A percentile compares a stretch with the other conserved stretches of the same genome.
These are phyloP conservation scores for Stellera chamaejasme DNA, from an alignment of 345 rosid species.

Conservation along the genomic window DNA sequence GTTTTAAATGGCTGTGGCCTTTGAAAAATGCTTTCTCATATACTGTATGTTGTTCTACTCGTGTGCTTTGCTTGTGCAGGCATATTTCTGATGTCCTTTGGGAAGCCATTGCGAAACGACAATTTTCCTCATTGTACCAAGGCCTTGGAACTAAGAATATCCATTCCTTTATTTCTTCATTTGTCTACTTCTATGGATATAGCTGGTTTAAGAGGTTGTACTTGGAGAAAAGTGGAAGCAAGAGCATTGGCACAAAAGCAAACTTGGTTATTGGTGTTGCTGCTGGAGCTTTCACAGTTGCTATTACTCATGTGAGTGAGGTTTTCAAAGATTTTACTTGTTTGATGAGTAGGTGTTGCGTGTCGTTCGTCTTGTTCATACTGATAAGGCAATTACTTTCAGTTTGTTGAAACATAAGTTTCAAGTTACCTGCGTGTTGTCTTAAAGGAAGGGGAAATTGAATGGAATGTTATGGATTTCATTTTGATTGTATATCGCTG, in stretches of 20 bases:
- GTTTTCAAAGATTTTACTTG: background rate
- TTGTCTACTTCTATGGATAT: constrained; percentile 71
- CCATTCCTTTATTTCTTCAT: constrained; percentile 68
- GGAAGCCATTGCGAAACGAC: constrained; percentile 56
- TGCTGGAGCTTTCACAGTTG: constrained; percentile 84
- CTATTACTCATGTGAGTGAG: constrained; percentile 50
- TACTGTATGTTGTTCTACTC: background rate
- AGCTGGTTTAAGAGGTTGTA: constrained; percentile 84
- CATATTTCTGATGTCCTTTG: constrained; percentile 56
- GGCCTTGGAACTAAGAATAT: constrained; percentile 74
- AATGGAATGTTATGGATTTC: no score
- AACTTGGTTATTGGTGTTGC: constrained; percentile 81
- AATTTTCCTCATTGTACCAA: constrained; percentile 58
- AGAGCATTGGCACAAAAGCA: constrained; percentile 63
- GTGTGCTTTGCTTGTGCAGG: constrained; percentile 23
- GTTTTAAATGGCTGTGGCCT: background rate
- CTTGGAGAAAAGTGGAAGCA: constrained; percentile 58
- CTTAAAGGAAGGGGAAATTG: no score
- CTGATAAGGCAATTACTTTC: no score
- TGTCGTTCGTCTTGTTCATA: no score
- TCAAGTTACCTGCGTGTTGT: no score
- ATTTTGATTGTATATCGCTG: no score
- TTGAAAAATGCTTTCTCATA: background rate
- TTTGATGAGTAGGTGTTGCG: no score
- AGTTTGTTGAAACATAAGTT: no score